Percentiles rank a stretch among this genome's conserved stretches.
These are phyloP conservation scores for Daldinia sp. DNA, from an alignment of 2,329 filamentous ascomycete species.

Conservation along the genomic window DNA sequence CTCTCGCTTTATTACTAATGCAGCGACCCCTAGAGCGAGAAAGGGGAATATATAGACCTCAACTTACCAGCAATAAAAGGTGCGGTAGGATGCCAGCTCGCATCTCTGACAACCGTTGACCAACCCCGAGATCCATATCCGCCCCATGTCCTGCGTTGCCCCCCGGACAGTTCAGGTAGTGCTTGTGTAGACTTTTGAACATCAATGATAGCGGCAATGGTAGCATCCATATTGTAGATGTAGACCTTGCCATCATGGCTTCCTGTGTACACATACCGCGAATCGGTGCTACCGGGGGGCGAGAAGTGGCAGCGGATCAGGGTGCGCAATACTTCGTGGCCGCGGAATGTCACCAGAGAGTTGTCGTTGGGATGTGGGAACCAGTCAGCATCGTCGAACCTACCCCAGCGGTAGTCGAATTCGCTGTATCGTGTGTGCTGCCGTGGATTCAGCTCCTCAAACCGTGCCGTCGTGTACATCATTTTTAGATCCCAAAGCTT, in stretches of 20 bases:
- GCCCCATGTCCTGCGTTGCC: slow-evolving; percentile 63
- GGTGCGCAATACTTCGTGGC: slow-evolving; percentile 88
- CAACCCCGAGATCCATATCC: slow-evolving; percentile 69
- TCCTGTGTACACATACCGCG: slow-evolving; percentile 92
- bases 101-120: slow-evolving; percentile 86
- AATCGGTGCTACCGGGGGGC: slow-evolving; percentile 85
- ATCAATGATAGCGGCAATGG: slow-evolving; percentile 80
- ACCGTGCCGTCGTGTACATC: slow-evolving; percentile 80
- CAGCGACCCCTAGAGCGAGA: too few species aligned
- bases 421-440: slow-evolving; percentile 65
- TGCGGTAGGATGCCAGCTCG: slow-evolving; percentile 88
- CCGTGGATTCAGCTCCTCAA: slow-evolving; percentile 67
- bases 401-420: slow-evolving; percentile 81
- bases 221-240: slow-evolving; percentile 94
- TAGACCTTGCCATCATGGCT: slow-evolving; percentile 91
- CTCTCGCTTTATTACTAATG: neutral
- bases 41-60: neutral
- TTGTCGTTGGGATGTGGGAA: slow-evolving; percentile 86
- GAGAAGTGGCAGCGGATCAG: slow-evolving; percentile 96
- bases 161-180: slow-evolving; percentile 55
- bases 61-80: slow-evolving; percentile 77
- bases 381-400: slow-evolving; percentile 74
- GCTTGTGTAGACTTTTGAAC: slow-evolving; percentile 78
- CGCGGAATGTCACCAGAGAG: slow-evolving; percentile 91
- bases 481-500: slow-evolving; percentile 96